Conservation (phyloP, 768 basidiomycete genomes). For the Trametes cinnabarina region DNA sequence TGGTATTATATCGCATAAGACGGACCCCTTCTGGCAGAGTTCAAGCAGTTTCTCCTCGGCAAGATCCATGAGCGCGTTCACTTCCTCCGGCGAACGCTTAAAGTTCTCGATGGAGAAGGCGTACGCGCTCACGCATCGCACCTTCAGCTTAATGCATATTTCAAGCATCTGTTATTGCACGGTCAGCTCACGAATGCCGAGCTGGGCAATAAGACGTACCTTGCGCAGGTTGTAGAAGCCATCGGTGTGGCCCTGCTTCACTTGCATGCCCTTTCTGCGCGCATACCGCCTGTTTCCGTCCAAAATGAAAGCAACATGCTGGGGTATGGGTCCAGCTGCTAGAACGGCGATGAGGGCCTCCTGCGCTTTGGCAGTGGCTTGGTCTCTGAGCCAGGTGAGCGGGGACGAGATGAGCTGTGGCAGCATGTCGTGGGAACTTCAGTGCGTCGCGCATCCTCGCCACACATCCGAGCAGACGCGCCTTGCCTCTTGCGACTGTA, state of each 20-base stretch:
- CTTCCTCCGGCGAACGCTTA: constrained; percentile 81
- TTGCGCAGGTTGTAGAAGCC: constrained; percentile 79
- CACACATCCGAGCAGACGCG: neutral
- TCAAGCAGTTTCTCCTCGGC: constrained; percentile 77
- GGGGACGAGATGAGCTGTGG: constrained; percentile 29
- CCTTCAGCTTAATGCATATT: constrained; percentile 74
- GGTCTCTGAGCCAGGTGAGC: constrained; percentile 22
- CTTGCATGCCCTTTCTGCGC: constrained; percentile 57
- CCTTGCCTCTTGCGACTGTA: neutral
- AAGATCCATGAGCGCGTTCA: constrained; percentile 83
- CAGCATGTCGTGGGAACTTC: constrained; percentile 21
- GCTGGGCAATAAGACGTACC: constrained; percentile 46
- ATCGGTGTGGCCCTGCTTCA: constrained; percentile 76
- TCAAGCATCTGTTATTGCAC: constrained; percentile 64
- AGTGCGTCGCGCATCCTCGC: constrained; percentile 2
- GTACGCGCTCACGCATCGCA: constrained; percentile 88
- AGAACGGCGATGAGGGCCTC: constrained; percentile 64
- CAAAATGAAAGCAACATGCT: constrained; percentile 94
- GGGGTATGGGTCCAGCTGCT: constrained; percentile 79
- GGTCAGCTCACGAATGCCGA: neutral
- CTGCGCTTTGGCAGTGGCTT: constrained; percentile 28
- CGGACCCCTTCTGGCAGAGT: constrained; percentile 78
- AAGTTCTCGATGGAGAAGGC: constrained; percentile 99
- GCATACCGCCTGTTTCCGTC: constrained; percentile 96
- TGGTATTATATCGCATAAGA: neutral